A percentile compares a stretch with the other conserved stretches of the same genome.
Conservation (phyloP, 257 asterid genomes). For the Ocimum tenuiflorum region DNA sequence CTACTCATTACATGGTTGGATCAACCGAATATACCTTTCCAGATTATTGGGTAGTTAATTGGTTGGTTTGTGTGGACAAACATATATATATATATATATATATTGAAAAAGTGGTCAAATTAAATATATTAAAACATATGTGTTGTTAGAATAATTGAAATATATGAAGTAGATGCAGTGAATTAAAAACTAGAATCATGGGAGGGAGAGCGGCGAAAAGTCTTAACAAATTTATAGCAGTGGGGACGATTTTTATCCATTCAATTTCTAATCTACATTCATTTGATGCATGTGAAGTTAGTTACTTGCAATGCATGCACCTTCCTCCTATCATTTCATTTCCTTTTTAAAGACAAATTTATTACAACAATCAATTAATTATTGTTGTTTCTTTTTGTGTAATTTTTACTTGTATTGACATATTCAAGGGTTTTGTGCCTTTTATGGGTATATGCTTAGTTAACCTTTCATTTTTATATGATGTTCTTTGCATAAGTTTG, state of each 20-base stretch:
- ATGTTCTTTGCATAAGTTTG: too few species aligned
- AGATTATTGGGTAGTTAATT: too few species aligned
- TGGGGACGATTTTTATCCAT: slow-evolving; percentile 20
- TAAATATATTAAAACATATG: too few species aligned
- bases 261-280: slow-evolving; percentile 14
- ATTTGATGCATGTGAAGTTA: slow-evolving; percentile 29
- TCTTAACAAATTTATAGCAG: slow-evolving; percentile 17
- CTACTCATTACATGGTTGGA: too few species aligned
- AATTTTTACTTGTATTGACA: too few species aligned
- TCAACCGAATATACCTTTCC: neutral
- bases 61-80: neutral
- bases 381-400: too few species aligned
- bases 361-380: neutral
- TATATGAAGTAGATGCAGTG: neutral
- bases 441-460: too few species aligned
- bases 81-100: neutral
- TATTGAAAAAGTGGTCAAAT: neutral
- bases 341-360: too few species aligned
- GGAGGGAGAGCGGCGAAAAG: neutral
- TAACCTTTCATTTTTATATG: neutral
- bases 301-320: too few species aligned
- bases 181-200: slow-evolving; percentile 2
- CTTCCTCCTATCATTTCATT: slow-evolving; percentile 11
- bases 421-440: too few species aligned
- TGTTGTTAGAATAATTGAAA: neutral